phyloP scores from a whole-genome alignment of 176 grass and related monocot genomes.

The Oryza coarctata region DNA sequence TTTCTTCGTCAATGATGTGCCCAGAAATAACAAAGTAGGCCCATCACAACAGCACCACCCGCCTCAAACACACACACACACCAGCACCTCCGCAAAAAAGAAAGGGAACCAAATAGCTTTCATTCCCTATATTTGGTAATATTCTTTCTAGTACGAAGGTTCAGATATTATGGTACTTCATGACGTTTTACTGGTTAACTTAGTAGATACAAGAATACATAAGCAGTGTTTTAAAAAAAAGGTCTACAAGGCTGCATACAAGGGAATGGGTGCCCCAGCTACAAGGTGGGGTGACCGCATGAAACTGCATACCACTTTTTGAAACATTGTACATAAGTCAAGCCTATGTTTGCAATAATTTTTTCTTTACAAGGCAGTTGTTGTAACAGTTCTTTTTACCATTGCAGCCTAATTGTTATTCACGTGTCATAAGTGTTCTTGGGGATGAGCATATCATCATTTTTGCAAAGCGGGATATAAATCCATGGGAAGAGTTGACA shows the following conservation, averaged over 20 bases:
- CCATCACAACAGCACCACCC: no score
- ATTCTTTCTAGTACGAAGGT: slow-evolving; percentile 15
- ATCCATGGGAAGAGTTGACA: slow-evolving; percentile 95
- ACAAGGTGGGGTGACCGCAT: no score
- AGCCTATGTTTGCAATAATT: slow-evolving; percentile 13
- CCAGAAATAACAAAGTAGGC: no score
- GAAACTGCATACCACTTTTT: no score
- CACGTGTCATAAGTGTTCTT: slow-evolving; percentile 82
- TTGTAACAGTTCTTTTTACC: slow-evolving; percentile 25
- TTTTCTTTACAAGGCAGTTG: slow-evolving; percentile 23
- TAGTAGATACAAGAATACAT: slow-evolving; percentile 1
- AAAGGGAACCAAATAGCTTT: background rate
- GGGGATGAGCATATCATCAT: slow-evolving; percentile 94
- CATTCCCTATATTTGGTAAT: background rate
- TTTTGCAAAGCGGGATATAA: slow-evolving; percentile 95
- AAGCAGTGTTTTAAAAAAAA: no score
- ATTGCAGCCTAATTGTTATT: slow-evolving; percentile 98
- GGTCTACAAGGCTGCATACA: no score
- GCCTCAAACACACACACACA: background rate
- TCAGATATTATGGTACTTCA: slow-evolving; percentile 13
- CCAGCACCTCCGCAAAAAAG: background rate
- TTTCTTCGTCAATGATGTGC: no score
- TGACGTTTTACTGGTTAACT: background rate
- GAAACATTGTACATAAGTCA: slow-evolving; percentile 6
- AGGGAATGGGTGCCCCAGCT: no score